phyloP scores from a whole-genome alignment of 73 alveolate species.

The Paramecium octaurelia region DNA sequence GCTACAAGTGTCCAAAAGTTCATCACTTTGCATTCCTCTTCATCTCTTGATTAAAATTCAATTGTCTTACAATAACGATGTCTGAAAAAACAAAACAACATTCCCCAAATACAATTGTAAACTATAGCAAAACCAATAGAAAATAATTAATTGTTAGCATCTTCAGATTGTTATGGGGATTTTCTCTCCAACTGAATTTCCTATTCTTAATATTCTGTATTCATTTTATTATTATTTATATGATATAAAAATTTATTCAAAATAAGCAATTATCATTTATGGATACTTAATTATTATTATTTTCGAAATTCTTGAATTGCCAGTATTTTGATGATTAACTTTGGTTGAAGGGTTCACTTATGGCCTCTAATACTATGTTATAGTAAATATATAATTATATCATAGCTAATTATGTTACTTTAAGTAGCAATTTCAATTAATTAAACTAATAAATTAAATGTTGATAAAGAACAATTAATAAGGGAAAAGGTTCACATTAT shows the following conservation, averaged over 20 bases:
- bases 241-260: neutral
- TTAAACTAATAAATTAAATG: too few relatives aligned
- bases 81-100: neutral
- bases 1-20: neutral
- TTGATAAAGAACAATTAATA: too few relatives aligned
- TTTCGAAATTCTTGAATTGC: too few relatives aligned
- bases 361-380: too few relatives aligned
- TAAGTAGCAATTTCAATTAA: too few relatives aligned
- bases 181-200: neutral
- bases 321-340: too few relatives aligned
- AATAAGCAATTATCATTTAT: neutral
- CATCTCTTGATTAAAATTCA: neutral
- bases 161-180: neutral
- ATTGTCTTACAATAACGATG: neutral
- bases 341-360: too few relatives aligned
- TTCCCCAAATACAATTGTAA: slow-evolving; percentile 1
- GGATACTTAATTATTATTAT: neutral
- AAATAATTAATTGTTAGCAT: neutral
- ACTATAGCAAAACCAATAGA: neutral
- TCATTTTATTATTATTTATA: neutral
- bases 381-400: too few relatives aligned
- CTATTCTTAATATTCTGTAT: neutral
- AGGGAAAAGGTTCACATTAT: too few relatives aligned
- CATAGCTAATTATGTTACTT: too few relatives aligned
- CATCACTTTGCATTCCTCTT: neutral